Conservation (phyloP, 345 rosid species). For the Reutealis trisperma region DNA sequence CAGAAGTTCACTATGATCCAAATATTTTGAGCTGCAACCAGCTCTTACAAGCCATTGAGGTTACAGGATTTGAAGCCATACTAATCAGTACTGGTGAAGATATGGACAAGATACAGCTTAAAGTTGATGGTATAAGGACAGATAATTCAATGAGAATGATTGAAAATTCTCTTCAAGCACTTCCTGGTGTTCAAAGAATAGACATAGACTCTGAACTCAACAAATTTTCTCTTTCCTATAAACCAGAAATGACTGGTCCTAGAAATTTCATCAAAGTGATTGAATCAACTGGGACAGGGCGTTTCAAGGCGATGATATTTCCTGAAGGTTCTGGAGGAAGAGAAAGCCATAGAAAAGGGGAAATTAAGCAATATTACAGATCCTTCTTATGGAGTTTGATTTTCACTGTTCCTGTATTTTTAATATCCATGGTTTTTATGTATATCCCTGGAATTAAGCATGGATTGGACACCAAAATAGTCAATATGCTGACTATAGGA, state of each 20-base stretch:
- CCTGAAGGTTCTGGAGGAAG: slow-evolving; percentile 67
- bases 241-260: slow-evolving; percentile 73
- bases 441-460: slow-evolving; percentile 66
- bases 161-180: slow-evolving; percentile 71
- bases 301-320: slow-evolving; percentile 63
- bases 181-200: slow-evolving; percentile 69
- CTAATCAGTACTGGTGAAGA: slow-evolving; percentile 75
- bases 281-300: slow-evolving; percentile 75
- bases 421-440: slow-evolving; percentile 83
- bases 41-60: slow-evolving; percentile 51
- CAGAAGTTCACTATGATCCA: slow-evolving; percentile 70
- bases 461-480: slow-evolving; percentile 58
- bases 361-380: slow-evolving; percentile 60
- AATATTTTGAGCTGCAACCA: slow-evolving; percentile 38
- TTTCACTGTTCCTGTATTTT: slow-evolving; percentile 79
- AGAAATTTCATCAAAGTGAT: slow-evolving; percentile 69
- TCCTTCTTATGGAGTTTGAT: slow-evolving; percentile 87
- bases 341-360: slow-evolving; percentile 55
- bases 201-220: slow-evolving; percentile 27
- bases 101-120: slow-evolving; percentile 67
- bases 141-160: slow-evolving; percentile 51
- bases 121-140: slow-evolving; percentile 63
- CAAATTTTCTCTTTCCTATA: slow-evolving; percentile 68
- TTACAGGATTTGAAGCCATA: slow-evolving; percentile 68
- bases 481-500: slow-evolving; percentile 77